Base-by-base conservation (phyloP, 2,329 filamentous ascomycete species). In the Penicillium sp. region DNA sequence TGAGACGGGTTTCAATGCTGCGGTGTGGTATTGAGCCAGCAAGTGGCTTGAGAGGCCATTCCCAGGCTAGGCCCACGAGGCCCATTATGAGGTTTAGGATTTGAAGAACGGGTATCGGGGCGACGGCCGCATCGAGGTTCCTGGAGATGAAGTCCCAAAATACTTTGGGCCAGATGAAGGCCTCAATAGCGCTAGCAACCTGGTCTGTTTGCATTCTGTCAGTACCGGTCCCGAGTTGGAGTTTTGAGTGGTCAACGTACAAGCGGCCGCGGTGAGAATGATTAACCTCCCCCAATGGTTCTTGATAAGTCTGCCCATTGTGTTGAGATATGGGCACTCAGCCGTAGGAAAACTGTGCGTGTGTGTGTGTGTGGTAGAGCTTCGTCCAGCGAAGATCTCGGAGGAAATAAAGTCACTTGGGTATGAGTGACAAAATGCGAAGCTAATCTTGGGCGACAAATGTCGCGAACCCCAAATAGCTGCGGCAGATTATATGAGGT, bases 231-330 rank as follows among this genome's bases (percentile, higher is more conserved):
- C 17, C 38, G 6, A 31, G 38, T 10, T 61, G 22, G 33, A n/a
- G n/a, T 11, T 17, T 40, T 10, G 11, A 26, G 19, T 30, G 22
- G 19, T 26, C 3, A 41, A 75, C 82, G 51, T 85, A 91, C 89
- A 92, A 55, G 80, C 75, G 65, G 90, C 88, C 36, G 94, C 91
- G 28, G 90, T 90, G 72, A 99, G 80, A 75, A 96, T 84, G 71
- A 99, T 94, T 69, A 99, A 87, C 59, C 94, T 88, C 66, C 91
- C 94, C 91, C 91, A 96, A 81, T 99, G 94, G 80, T 97, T 97
- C 84, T 99, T 99, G 80, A 99, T 97, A 72, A 99, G 87, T 78
- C 88, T 94, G 76, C 94, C 94, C 94, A 99, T 99, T 63, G 61
- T 44, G 52, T 36, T 35, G 19, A 17, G 49, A 43, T 56, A 58